Base-by-base conservation (phyloP, 345 rosid species). In the Ricinus communis region DNA sequence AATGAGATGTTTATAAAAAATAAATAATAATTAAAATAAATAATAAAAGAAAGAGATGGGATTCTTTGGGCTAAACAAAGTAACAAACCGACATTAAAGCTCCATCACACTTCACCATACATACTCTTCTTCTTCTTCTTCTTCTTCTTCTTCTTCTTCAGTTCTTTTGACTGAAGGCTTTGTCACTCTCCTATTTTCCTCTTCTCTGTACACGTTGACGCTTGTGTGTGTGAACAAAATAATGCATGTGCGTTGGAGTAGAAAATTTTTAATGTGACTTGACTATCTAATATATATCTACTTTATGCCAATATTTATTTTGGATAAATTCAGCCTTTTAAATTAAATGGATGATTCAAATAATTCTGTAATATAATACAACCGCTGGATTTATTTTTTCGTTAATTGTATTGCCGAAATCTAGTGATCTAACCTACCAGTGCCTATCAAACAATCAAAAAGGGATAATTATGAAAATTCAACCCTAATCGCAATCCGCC, bases 191-290 rank as follows among this genome's bases (percentile, higher is more conserved):
- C 10, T n/a, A 43, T 31, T 43, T 24, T 73, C 60, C 63, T 12
- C 2, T 10, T 16, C 31, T 27, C 4, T 49, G 15, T 5, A 50
- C 43, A 47, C 69, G 56, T 47, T 27, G 41, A 18, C 19, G 0
- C 3, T 51, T 16, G 28, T 40, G 22, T 36, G 46, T 60, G 43
- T 6, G n/a, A n/a, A n/a, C n/a, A n/a, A n/a, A 59, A 59, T 1
- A 59, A 33, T 52, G 30, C 41, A 40, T 57, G 61, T 53, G 73
- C 83, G 79, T 77, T 68, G 22, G 65, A 69, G 27, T 53, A 62
- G 81, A 68, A 66, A 66, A 61, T 28, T 79, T 85, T 31, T 31
- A 43, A 55, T 75, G 74, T 62, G 12, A 65, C 55, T 52, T 54
- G n/a, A n/a, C n/a, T n/a, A n/a, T n/a, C n/a, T n/a, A n/a, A n/a